Conservation (phyloP, 2,329 filamentous ascomycete genomes). For the Verticillium tricorpus region DNA sequence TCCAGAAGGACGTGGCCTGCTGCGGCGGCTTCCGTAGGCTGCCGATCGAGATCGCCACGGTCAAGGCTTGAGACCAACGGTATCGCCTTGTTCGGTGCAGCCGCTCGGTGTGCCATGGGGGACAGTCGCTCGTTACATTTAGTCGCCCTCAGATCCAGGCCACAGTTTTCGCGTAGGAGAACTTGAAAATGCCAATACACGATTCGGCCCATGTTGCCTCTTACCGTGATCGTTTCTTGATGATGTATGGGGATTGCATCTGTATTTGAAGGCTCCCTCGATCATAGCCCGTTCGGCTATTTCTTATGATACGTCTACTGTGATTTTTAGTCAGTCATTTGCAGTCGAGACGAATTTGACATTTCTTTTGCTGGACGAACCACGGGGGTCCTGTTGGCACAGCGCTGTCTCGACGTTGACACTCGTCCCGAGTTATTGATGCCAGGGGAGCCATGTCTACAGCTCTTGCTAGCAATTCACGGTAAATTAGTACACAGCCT, state of each 20-base stretch:
- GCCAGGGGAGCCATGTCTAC: too few species aligned
- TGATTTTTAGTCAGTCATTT: too few species aligned
- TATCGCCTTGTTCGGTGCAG: background rate
- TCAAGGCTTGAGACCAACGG: background rate
- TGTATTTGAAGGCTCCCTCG: too few species aligned
- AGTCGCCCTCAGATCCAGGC: background rate
- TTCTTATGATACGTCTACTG: too few species aligned
- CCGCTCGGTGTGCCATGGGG: background rate
- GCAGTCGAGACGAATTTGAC: too few species aligned
- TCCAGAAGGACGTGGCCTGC: slow-evolving; percentile 63
- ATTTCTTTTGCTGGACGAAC: too few species aligned
- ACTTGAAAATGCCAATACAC: background rate
- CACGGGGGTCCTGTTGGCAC: too few species aligned
- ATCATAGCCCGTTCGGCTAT: too few species aligned
- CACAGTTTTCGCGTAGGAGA: background rate
- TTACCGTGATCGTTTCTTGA: background rate
- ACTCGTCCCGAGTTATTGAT: too few species aligned
- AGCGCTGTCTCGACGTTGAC: too few species aligned
- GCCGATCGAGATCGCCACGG: slow-evolving; percentile 8
- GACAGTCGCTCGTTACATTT: background rate
- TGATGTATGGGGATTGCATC: background rate
- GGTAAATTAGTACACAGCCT: too few species aligned
- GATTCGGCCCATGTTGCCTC: background rate
- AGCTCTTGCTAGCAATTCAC: background rate
- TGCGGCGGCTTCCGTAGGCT: slow-evolving; percentile 61